These are phyloP conservation scores for Heterobasidion occidentale DNA, from an alignment of 1,284 basidiomycete genomes.

Conservation along the genomic window DNA sequence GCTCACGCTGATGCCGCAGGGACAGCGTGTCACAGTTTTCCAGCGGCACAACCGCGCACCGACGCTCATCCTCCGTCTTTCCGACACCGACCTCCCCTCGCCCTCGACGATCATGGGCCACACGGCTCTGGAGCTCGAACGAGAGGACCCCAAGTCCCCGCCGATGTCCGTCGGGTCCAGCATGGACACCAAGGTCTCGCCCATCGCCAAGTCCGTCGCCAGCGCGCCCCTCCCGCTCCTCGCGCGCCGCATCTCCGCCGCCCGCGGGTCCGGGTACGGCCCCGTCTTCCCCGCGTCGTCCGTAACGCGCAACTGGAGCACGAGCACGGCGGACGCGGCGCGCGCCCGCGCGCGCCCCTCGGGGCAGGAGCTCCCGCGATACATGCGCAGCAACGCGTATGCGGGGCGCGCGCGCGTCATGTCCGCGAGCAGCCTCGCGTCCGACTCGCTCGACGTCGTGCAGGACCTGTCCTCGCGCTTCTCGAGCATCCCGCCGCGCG, in stretches of 20 bases:
- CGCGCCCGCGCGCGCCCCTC: too few relatives aligned
- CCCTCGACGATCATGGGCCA: background rate
- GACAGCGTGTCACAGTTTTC: slow-evolving; percentile 48
- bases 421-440: slow-evolving; percentile 3
- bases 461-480: background rate
- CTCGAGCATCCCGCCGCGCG: slow-evolving; percentile 3
- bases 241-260: background rate
- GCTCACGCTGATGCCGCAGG: slow-evolving; percentile 2
- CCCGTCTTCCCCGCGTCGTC: background rate
- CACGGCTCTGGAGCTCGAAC: background rate
- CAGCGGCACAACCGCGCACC: slow-evolving; percentile 43
- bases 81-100: slow-evolving; percentile 26
- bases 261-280: background rate
- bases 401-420: background rate
- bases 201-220: background rate
- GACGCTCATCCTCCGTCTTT: slow-evolving; percentile 54
- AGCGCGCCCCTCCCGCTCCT: background rate
- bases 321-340: background rate
- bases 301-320: background rate
- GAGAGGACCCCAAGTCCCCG: too few relatives aligned
- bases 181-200: background rate
- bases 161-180: background rate
- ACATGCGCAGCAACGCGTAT: background rate
- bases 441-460: slow-evolving; percentile 4
- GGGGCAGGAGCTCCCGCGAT: background rate